Evolutionary conservation across 2,329 filamentous ascomycete species (phyloP).

Genomic region (Alternaria sp.): DNA sequence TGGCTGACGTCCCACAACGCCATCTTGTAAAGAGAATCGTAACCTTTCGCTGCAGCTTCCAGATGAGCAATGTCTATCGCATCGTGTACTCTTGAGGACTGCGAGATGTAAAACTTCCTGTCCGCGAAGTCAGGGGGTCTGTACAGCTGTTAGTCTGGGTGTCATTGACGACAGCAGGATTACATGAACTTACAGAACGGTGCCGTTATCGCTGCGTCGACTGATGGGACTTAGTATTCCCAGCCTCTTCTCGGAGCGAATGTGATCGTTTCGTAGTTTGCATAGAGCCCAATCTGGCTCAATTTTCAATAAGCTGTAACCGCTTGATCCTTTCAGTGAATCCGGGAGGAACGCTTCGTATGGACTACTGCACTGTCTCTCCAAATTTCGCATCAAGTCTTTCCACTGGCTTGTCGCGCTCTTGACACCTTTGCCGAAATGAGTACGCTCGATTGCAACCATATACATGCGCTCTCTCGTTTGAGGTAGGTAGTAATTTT

Average conservation of each 20-base stretch:
- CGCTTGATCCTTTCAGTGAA: constrained; percentile 61
- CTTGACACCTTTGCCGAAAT: constrained; percentile 22
- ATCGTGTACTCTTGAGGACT: constrained; percentile 70
- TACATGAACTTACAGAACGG: constrained; percentile 40
- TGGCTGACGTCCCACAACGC: constrained; percentile 70
- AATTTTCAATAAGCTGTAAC: constrained; percentile 30
- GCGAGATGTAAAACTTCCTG: constrained; percentile 58
- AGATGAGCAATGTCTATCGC: constrained; percentile 70
- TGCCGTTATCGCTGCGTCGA: constrained; percentile 64
- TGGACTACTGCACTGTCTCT: constrained; percentile 67
- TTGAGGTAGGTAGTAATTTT: constrained; percentile 77
- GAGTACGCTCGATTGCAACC: constrained; percentile 52
- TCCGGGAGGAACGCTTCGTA: constrained; percentile 68
- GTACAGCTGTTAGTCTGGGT: constrained; percentile 1
- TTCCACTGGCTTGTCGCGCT: constrained; percentile 53
- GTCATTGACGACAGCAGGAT: background rate
- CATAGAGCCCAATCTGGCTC: constrained; percentile 65
- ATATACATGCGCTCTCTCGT: constrained; percentile 60
- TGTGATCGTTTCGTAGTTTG: constrained; percentile 66
- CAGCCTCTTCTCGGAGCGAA: constrained; percentile 60
- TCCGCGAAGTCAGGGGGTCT: constrained; percentile 65
- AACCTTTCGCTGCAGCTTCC: constrained; percentile 57
- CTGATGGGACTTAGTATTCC: constrained; percentile 67
- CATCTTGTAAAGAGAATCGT: constrained; percentile 67
- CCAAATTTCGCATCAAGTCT: constrained; percentile 56